Base-by-base conservation (phyloP, 2,329 filamentous ascomycete genomes). In the Botryotinia calthae region DNA sequence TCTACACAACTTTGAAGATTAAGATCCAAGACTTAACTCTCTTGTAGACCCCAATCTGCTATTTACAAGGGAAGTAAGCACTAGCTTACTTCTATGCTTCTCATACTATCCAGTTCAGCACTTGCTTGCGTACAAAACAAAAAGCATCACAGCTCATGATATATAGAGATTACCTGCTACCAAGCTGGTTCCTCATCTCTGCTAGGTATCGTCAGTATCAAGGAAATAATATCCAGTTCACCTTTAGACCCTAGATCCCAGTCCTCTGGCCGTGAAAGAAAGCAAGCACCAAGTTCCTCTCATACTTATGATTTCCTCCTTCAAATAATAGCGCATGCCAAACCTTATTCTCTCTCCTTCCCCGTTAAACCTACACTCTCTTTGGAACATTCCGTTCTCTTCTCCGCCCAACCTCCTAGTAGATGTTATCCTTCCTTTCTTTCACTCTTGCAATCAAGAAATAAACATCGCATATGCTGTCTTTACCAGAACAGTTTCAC, bases 281-380 rank as follows among this genome's bases (percentile, higher is more conserved):
- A 14, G 25, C n/a, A 51, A 51, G 48, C 48, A n/a, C 4, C 2
- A 14, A 25, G 1, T 1, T 51, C 1, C 25, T 54, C 48, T 54
- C 18, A 28, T 28, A 16, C n/a, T 18, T 28, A 18, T 54, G 25
- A 3, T 28, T 54, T 54, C 1, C 12, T 28, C 51, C 51, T 28
- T 54, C n/a, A 18, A 16, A 28, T 18, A 6, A 6, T 54, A 54
- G n/a, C 22, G 3, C 14, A 18, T 54, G n/a, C n/a, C 28, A 54
- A n/a, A 12, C 25, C 10, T 10, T 12, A n/a, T 2, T n/a, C 48
- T 51, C 0, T 9, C 51, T 1, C n/a, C 2, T 2, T 0, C n/a
- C 2, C 25, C 6, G 5, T 54, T 54, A 4, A 28, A n/a, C 12
- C n/a, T 28, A 28, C 48, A 54, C 7, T 54, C 51, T 4, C 14